phyloP scores from a whole-genome alignment of 2,329 filamentous ascomycete genomes.

The Neopestalotiopsis sp. region DNA sequence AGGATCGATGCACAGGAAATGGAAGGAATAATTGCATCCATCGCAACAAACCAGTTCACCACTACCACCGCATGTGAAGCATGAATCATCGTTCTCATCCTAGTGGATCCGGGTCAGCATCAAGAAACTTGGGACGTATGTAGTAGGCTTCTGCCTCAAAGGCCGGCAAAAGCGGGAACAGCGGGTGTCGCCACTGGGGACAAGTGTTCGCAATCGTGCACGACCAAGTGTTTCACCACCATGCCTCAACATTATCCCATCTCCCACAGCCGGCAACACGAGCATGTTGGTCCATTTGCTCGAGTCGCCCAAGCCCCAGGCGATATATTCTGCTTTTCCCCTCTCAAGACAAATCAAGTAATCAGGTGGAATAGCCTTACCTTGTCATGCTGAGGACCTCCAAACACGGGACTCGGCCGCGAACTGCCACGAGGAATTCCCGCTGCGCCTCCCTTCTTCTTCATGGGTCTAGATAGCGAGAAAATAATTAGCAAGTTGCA shows the following conservation, averaged over 20 bases:
- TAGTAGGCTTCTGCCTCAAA: conserved; percentile 36
- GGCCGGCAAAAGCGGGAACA: conserved; percentile 42
- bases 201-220: conserved; percentile 2
- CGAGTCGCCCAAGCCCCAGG: no score
- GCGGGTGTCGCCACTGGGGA: conserved; percentile 28
- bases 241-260: background rate
- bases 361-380: conserved; percentile 46
- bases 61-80: conserved; percentile 81
- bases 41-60: conserved; percentile 94
- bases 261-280: no score
- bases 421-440: conserved; percentile 71
- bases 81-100: conserved; percentile 88
- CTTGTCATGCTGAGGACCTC: conserved; percentile 58
- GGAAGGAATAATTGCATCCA: conserved; percentile 87
- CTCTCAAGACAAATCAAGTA: background rate
- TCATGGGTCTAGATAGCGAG: conserved; percentile 65
- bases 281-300: no score
- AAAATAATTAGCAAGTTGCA: conserved; percentile 17
- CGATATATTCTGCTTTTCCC: no score
- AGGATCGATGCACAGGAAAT: conserved; percentile 87
- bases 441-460: conserved; percentile 75
- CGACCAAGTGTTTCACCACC: conserved; percentile 21
- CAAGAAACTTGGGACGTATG: conserved; percentile 29
- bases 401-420: conserved; percentile 65
- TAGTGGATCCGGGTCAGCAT: conserved; percentile 43